Base-by-base conservation (phyloP, 371 early-diverging fungal species). In the Blakeslea trispora region DNA sequence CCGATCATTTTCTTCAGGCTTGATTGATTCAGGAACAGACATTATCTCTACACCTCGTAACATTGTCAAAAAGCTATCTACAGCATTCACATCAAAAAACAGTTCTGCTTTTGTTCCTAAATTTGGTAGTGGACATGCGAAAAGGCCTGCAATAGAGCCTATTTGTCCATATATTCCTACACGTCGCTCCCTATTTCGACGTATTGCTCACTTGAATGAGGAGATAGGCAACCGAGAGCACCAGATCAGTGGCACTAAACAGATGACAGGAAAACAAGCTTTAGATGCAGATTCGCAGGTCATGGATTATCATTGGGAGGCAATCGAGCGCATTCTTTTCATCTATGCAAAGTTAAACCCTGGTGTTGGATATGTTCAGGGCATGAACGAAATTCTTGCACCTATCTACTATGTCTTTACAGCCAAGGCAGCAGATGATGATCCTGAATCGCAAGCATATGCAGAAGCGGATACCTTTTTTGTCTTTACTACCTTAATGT, bases 381-480 rank as follows among this genome's bases (percentile, higher is more conserved):
- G 95, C 41, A 93, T 94, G 95, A 93, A 92, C 63, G 91, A 93
- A 61, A 66, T 94, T 31, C 61, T 93, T 17, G 93, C 86, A 5
- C 92, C 95, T 0, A 81, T 94, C 21, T 94, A 93, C 64, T 93
- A 90, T 45, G 85, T 92, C 0, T 75, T 90, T 60, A 88, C 91
- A 21, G 63, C 63, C 0, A 61, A 60, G 23, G 18, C 54, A 2
- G 45, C 55, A 14, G 66, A 65, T 3, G 83, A 88, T 18, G 87
- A 90, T 55, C 53, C 62, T 2, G 81, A 75, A 49, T 55, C 69
- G 1, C 77, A 77, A 77, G 89, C 87, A 0, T 85, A 91, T 57
- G 91, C 93, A 0, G 95, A 94, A 63, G 92, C 95, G 1, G 94
- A 93, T 63, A 73, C 92, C 0, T 94, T 94, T 62, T 92, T 85